Percentiles rank a stretch among this genome's conserved stretches.
Evolutionary conservation across 1,284 basidiomycete genomes (phyloP).

Genomic region (Sporisorium exsertum): DNA sequence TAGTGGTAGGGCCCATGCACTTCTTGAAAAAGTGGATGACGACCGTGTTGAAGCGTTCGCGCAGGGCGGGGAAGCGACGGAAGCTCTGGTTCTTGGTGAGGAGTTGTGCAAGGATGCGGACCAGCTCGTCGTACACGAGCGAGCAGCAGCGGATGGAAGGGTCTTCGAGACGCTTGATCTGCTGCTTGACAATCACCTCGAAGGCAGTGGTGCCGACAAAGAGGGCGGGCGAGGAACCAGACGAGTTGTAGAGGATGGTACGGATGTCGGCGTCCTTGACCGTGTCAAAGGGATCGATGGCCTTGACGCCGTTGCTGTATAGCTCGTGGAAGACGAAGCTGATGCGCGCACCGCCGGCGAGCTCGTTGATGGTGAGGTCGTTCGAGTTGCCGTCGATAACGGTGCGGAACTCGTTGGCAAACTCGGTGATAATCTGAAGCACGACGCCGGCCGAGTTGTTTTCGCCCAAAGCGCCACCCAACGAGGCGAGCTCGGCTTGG

Average conservation of each 20-base stretch:
- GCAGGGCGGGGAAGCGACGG: conserved; percentile 91
- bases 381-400: conserved; percentile 98
- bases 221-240: conserved; percentile 92
- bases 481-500: conserved; percentile 95
- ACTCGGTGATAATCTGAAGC: conserved; percentile 94
- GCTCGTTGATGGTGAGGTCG: conserved; percentile 96
- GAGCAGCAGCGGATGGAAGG: conserved; percentile 96
- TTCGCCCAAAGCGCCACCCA: conserved; percentile 95
- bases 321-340: conserved; percentile 99
- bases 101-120: conserved; percentile 98
- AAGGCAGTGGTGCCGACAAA: conserved; percentile 99
- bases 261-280: conserved; percentile 94
- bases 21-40: conserved; percentile 95
- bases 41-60: conserved; percentile 92
- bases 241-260: conserved; percentile 97
- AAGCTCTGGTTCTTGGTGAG: conserved; percentile 92
- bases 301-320: conserved; percentile 89
- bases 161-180: conserved; percentile 95
- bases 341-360: conserved; percentile 96
- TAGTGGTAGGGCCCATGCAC: conserved; percentile 92
- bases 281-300: conserved; percentile 90
- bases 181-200: conserved; percentile 96
- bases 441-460: conserved; percentile 77
- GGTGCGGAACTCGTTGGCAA: conserved; percentile 95
- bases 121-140: conserved; percentile 97